A percentile compares a stretch with the other conserved stretches of the same genome.
Evolutionary conservation across 176 grass and related monocot species (phyloP).

Genomic region (Saccharum officinarum): DNA sequence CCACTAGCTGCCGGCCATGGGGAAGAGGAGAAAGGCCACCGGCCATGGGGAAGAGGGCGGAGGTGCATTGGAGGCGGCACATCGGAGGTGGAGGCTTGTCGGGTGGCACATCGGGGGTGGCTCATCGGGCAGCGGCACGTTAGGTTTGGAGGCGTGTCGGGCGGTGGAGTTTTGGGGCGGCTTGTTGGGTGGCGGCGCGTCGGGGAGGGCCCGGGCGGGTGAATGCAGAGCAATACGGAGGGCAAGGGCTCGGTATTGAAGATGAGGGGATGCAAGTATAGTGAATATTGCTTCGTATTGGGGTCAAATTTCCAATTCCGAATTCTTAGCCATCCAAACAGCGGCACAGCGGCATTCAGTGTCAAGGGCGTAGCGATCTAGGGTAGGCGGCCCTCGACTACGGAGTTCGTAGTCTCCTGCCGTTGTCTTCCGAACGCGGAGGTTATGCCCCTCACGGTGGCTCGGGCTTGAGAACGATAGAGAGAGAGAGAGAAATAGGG

Average conservation of each 20-base stretch:
- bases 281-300: background rate
- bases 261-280: background rate
- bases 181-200: background rate
- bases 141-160: too few species aligned
- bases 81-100: background rate
- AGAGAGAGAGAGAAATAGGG: too few species aligned
- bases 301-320: background rate
- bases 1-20: too few species aligned
- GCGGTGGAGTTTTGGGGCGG: background rate
- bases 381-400: too few species aligned
- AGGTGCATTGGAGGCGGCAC: background rate
- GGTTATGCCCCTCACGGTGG: too few species aligned
- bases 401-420: too few species aligned
- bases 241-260: background rate
- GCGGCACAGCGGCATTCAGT: background rate
- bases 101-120: background rate
- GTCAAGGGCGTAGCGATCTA: too few species aligned
- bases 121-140: too few species aligned
- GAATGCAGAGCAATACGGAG: background rate
- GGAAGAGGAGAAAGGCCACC: too few species aligned
- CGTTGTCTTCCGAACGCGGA: too few species aligned
- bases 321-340: background rate
- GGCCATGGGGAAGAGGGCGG: too few species aligned
- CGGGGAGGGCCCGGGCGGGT: background rate
- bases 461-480: too few species aligned